A percentile compares a stretch with the other conserved stretches of the same genome.
phyloP scores from a whole-genome alignment of 495 filamentous ascomycete species.

The Hypoxylon lienhwacheense region DNA sequence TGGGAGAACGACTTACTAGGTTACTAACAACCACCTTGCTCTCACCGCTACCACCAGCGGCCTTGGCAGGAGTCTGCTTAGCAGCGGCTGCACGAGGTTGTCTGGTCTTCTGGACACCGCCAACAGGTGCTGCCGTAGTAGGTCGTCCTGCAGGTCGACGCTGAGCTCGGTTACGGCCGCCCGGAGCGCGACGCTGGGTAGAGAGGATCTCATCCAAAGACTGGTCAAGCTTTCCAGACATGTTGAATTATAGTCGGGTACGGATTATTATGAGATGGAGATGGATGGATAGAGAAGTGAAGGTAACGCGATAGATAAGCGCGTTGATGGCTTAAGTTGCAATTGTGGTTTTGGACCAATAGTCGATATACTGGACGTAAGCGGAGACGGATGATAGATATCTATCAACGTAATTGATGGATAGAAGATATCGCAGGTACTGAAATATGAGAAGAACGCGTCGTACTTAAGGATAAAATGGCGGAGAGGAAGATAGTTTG shows the following conservation, averaged over 20 bases:
- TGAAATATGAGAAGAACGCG: conserved; percentile 2
- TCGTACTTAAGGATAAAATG: not conserved
- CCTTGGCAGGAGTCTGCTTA: conserved; percentile 64
- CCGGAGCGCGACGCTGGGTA: conserved; percentile 61
- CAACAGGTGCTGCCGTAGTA: conserved; percentile 66
- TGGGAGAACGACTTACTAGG: conserved; percentile 68
- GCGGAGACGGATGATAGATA: conserved; percentile 2
- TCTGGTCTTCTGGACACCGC: conserved; percentile 84
- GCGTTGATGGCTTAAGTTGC: conserved; percentile 25
- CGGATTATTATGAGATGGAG: conserved; percentile 6
- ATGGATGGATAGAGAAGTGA: conserved; percentile 22
- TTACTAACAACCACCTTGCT: conserved; percentile 98
- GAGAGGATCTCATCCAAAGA: conserved; percentile 95
- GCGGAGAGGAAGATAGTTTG: conserved; percentile 5
- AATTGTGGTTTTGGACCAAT: conserved; percentile 11
- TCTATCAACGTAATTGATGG: conserved; percentile 9
- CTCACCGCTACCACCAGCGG: conserved; percentile 62
- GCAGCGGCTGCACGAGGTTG: conserved; percentile 57
- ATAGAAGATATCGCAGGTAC: not conserved
- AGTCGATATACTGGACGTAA: conserved; percentile 11
- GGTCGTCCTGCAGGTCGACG: conserved; percentile 55
- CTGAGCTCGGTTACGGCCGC: conserved; percentile 55
- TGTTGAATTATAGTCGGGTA: conserved; percentile 50
- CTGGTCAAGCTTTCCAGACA: conserved; percentile 93
- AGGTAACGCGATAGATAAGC: conserved; percentile 11